These are phyloP conservation scores for Phytophthora sp. DNA, from an alignment of 352 stramenopile species.

Conservation along the genomic window DNA sequence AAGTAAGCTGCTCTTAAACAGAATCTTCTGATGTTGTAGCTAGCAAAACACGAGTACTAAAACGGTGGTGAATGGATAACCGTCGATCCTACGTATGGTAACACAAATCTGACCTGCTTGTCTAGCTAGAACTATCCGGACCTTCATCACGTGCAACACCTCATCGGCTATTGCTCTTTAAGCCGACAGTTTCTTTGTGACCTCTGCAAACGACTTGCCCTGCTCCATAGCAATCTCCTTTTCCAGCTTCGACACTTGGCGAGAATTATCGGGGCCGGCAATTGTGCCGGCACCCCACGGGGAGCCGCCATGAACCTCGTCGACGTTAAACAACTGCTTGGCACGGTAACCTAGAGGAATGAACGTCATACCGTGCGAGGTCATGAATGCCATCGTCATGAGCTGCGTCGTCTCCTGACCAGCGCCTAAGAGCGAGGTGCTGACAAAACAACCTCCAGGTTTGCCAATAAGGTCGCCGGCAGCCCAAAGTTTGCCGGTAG, in stretches of 20 bases:
- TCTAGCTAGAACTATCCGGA: no score
- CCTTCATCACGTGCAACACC: background rate
- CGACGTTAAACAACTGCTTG: conserved; percentile 16
- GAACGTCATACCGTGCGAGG: conserved; percentile 20
- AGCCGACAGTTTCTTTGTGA: conserved; percentile 14
- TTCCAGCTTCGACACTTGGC: conserved; percentile 18
- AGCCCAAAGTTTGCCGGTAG: conserved; percentile 9
- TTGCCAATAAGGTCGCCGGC: conserved; percentile 15
- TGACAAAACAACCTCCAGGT: conserved; percentile 14
- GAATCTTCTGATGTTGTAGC: no score
- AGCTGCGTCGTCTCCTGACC: conserved; percentile 19
- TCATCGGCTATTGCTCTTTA: background rate
- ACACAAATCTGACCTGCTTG: no score
- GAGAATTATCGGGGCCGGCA: conserved; percentile 7
- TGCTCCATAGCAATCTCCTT: conserved; percentile 13
- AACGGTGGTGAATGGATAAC: no score
- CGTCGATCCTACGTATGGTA: no score
- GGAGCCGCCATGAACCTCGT: conserved; percentile 21
- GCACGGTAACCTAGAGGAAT: conserved; percentile 22
- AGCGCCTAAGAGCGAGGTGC: conserved; percentile 14
- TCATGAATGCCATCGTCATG: conserved; percentile 17
- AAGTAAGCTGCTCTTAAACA: no score
- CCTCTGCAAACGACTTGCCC: conserved; percentile 15
- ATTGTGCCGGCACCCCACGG: conserved; percentile 19
- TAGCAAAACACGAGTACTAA: no score